Percentiles rank a stretch among this genome's conserved stretches.
Evolutionary conservation across 805 yeast species (phyloP).

Genomic region (Scheffersomyces lignosus): DNA sequence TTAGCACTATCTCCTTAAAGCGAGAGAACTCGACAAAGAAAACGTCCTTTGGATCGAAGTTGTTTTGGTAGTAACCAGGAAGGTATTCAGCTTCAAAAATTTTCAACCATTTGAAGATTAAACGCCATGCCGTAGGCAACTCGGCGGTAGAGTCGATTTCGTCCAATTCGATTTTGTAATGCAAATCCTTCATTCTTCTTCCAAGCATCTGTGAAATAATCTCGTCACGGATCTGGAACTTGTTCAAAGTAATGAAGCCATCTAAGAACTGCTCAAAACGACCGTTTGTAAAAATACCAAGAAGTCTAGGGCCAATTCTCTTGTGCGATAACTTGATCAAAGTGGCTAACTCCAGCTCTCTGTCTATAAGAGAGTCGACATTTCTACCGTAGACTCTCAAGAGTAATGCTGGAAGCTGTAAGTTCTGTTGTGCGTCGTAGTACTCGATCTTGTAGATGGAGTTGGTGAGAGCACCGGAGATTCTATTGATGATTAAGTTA

Average conservation of each 20-base stretch:
- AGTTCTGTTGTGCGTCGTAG: slow-evolving; percentile 27
- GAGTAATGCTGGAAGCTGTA: slow-evolving; percentile 59
- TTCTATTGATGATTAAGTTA: slow-evolving; percentile 57
- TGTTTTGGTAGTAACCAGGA: slow-evolving; percentile 32
- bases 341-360: slow-evolving; percentile 74
- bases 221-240: slow-evolving; percentile 70
- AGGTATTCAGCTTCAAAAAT: slow-evolving; percentile 45
- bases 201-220: slow-evolving; percentile 82
- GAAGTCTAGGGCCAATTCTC: slow-evolving; percentile 82
- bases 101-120: slow-evolving; percentile 69
- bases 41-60: slow-evolving; percentile 32
- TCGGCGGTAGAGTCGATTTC: slow-evolving; percentile 47
- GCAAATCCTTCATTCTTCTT: slow-evolving; percentile 94
- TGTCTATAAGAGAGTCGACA: slow-evolving; percentile 80
- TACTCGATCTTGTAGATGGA: slow-evolving; percentile 78
- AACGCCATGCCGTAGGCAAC: slow-evolving; percentile 71
- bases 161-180: slow-evolving; percentile 69
- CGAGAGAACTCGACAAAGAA: slow-evolving; percentile 48
- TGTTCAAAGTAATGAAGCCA: slow-evolving; percentile 75
- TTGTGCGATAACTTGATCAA: slow-evolving; percentile 71
- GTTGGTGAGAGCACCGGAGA: slow-evolving; percentile 92
- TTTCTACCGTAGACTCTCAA: slow-evolving; percentile 87
- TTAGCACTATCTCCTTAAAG: slow-evolving; percentile 48
- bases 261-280: slow-evolving; percentile 90
- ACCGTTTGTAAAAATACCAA: slow-evolving; percentile 91